Conservation (phyloP, 148 eudicot genomes). For the Spergularia bocconei region DNA sequence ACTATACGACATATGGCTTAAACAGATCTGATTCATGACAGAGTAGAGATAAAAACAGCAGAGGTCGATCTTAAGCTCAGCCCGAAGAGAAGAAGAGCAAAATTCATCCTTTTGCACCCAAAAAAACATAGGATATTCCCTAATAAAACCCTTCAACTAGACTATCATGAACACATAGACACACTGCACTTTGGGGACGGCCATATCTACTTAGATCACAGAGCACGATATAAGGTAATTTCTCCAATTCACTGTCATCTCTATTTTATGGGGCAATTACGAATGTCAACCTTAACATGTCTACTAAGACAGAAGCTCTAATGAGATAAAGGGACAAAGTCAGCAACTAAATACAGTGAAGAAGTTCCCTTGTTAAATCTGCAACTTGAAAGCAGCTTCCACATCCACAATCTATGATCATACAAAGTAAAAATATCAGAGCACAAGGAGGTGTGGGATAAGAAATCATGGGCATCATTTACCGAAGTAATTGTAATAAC, state of each 20-base stretch:
- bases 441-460: neutral
- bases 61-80: neutral
- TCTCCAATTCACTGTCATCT: too few relatives aligned
- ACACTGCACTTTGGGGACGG: neutral
- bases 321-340: slow-evolving; percentile 1
- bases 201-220: neutral
- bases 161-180: neutral
- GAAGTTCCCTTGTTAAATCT: neutral
- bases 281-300: too few relatives aligned
- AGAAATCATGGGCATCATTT: neutral
- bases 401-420: slow-evolving; percentile 6
- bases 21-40: neutral
- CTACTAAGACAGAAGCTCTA: neutral
- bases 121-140: too few relatives aligned
- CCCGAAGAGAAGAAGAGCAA: neutral
- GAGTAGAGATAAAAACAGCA: neutral
- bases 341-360: too few relatives aligned
- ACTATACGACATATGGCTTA: neutral
- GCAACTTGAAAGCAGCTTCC: slow-evolving; percentile 3
- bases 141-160: neutral
- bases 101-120: neutral
- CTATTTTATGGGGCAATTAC: too few relatives aligned
- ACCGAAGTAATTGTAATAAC: neutral
- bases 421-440: neutral
- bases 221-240: too few relatives aligned